Base-by-base conservation (phyloP, 2,329 filamentous ascomycete genomes). In the Aspergillus fructus region DNA sequence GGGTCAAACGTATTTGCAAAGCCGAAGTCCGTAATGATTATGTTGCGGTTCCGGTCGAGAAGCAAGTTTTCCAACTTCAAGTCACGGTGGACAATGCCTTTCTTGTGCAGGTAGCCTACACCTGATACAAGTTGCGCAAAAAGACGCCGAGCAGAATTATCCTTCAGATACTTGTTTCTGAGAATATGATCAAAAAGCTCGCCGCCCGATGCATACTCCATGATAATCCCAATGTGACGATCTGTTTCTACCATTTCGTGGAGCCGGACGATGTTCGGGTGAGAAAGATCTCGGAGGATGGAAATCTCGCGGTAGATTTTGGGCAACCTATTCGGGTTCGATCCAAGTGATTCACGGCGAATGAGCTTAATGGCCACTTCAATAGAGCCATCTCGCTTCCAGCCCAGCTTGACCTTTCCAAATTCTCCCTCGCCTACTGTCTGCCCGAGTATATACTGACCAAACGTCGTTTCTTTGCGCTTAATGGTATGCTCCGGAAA, bases 211-310 rank as follows among this genome's bases (percentile, higher is more conserved):
- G 94, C 94, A 72, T 99, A 99, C 76, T 99, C 94, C 67, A 99
- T 85, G 66, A 99, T 96, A 69, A 99, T 97, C 64, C 94, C 94
- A 74, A 97, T 99, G 68, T 97, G 92, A 63, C 91, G 86, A 70
- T 97, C 93, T 0, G 94, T 97, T 76, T 97, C 93, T 30, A 97
- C 93, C 90, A 99, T 97, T 77, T 99, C 96, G 76, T 97, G 93
- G 51, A 99, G 81, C 60, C 90, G 88, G 53, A 99, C 94, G 72
- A 99, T 99, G 73, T 99, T 99, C 19, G 93, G 93, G 74, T 99
- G 94, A 41, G 93, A 90, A 45, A 96, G 87, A 66, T 88, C 91
- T 59, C 86, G 85, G 49, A 99, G 81, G 67, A 99, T 99, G 43
- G 90, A 85, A 60, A 99, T 96, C 76, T 99, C 94, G 61, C 94